Conservation (phyloP, 352 stramenopile species). For the Globisporangium viniferum region DNA sequence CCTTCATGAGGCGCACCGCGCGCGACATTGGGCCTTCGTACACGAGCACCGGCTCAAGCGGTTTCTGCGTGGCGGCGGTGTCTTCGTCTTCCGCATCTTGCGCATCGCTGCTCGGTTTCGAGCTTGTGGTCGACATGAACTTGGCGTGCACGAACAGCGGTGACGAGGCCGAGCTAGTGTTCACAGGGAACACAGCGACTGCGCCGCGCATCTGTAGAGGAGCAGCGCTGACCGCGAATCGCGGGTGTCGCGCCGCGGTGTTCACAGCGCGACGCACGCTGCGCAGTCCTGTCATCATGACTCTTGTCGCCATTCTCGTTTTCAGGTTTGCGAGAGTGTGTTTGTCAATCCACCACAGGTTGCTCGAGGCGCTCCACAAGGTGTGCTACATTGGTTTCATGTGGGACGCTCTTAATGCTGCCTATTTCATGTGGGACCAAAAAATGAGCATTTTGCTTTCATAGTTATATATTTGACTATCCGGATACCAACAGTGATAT, state of each 20-base stretch:
- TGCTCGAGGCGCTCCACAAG: neutral
- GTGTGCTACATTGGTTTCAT: neutral
- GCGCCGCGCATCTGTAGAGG: neutral
- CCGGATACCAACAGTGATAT: too few relatives aligned
- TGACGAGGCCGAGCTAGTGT: neutral
- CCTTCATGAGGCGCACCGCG: slow-evolving; percentile 83
- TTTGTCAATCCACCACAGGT: neutral
- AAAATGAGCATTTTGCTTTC: neutral
- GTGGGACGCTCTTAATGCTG: neutral
- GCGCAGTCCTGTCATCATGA: slow-evolving; percentile 2
- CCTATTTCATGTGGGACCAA: neutral
- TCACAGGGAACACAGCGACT: neutral
- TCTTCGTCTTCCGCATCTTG: slow-evolving; percentile 8
- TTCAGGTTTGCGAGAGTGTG: neutral
- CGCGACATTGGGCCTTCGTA: slow-evolving; percentile 72
- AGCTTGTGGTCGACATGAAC: slow-evolving; percentile 6
- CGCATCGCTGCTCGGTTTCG: neutral
- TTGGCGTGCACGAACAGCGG: slow-evolving; percentile 3
- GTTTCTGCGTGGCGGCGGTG: neutral
- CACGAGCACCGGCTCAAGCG: slow-evolving; percentile 29
- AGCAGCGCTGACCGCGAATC: neutral
- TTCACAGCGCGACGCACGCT: slow-evolving; percentile 2
- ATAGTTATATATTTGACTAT: too few relatives aligned
- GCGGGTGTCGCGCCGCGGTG: neutral
- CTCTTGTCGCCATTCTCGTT: neutral